phyloP scores from a whole-genome alignment of 495 filamentous ascomycete genomes.

The Podospora appendiculata region DNA sequence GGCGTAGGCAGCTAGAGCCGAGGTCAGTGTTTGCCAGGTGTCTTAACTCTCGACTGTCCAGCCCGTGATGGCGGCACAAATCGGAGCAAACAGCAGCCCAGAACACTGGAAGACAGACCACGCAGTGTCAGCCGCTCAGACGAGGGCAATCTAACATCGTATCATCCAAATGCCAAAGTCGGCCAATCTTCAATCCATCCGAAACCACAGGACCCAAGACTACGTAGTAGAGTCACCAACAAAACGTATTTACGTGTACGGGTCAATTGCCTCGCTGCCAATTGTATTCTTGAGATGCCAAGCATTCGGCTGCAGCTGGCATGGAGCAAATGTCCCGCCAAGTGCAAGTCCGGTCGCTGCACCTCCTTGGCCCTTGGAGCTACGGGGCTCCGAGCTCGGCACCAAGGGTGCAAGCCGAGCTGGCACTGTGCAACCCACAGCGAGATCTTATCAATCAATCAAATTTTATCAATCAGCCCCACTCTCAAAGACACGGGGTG shows the following conservation, averaged over 20 bases:
- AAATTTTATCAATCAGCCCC: constrained; percentile 27
- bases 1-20: too few relatives aligned
- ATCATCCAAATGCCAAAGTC: constrained; percentile 1
- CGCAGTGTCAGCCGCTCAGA: background rate
- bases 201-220: too few relatives aligned
- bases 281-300: too few relatives aligned
- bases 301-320: too few relatives aligned
- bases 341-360: too few relatives aligned
- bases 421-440: background rate
- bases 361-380: background rate
- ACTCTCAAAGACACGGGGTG: background rate
- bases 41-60: too few relatives aligned
- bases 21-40: too few relatives aligned
- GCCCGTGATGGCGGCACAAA: background rate
- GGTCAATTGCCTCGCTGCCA: too few relatives aligned
- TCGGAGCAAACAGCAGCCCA: background rate
- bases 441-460: constrained; percentile 19
- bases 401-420: background rate
- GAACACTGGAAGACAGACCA: background rate
- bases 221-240: too few relatives aligned
- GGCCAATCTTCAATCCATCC: background rate
- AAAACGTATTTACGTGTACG: too few relatives aligned
- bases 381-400: constrained; percentile 4
- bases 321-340: too few relatives aligned
- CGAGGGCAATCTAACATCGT: constrained; percentile 12